Percentiles rank a stretch among this genome's conserved stretches.
Conservation (phyloP, 495 filamentous ascomycete genomes). For the Tuber umbilicatum region DNA sequence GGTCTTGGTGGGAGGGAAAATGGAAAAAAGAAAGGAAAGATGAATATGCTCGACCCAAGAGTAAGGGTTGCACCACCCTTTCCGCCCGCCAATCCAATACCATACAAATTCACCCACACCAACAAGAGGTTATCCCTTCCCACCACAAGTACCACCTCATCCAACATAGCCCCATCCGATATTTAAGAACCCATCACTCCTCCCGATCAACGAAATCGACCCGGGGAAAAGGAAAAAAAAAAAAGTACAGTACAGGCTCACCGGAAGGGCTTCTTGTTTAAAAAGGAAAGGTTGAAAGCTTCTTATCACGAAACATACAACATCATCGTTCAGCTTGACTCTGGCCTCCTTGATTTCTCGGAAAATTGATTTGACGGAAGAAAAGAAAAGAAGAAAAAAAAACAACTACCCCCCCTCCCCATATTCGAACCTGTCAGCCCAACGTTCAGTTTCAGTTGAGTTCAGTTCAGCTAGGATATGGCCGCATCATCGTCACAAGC, state of each 20-base stretch:
- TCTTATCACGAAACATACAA: not conserved
- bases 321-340: not conserved
- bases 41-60: not conserved
- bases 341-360: not conserved
- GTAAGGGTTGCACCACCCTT: constrained; percentile 1
- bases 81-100: constrained; percentile 7
- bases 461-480: constrained; percentile 27
- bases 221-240: not conserved
- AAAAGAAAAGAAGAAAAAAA: not conserved
- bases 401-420: not conserved
- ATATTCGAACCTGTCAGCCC: not conserved
- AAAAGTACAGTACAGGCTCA: not conserved
- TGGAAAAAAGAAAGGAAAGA: constrained; percentile 11
- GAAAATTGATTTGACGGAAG: not conserved
- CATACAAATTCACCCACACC: not conserved
- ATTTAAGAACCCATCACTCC: constrained; percentile 31
- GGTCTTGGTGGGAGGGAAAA: not conserved
- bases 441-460: constrained; percentile 26
- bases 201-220: constrained; percentile 3
- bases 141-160: not conserved
- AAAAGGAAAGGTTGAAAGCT: constrained; percentile 4
- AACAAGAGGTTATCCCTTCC: constrained; percentile 6
- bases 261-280: not conserved
- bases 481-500: constrained; percentile 5
- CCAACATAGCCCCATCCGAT: constrained; percentile 36